phyloP scores from a whole-genome alignment of 2,329 filamentous ascomycete species.

The Immersiporthe knoxdaviesiana region DNA sequence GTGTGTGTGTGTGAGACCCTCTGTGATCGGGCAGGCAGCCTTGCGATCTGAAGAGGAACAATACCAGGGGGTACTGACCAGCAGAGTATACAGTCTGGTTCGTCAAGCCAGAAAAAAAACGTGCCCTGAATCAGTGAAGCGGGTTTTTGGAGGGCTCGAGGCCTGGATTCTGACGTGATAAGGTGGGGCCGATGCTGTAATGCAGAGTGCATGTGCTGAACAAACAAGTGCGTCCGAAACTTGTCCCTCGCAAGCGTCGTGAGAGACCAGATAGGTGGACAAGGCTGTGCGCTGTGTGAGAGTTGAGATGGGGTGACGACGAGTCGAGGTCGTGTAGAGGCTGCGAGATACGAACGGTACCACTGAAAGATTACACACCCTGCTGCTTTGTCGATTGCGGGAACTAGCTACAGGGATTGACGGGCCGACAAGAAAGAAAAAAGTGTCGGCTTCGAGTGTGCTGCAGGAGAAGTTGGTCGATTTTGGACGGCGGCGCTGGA shows the following conservation, averaged over 20 bases:
- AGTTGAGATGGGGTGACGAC: not conserved
- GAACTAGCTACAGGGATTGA: conserved; percentile 9
- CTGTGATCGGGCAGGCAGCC: not conserved
- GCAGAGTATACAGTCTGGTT: not conserved
- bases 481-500: not conserved
- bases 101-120: not conserved
- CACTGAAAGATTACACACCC: not conserved
- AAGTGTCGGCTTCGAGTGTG: not conserved
- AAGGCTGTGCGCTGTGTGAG: not conserved
- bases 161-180: conserved; percentile 25
- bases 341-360: not conserved
- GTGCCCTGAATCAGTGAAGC: conserved; percentile 15
- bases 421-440: conserved; percentile 10
- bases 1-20: not conserved
- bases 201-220: conserved; percentile 9
- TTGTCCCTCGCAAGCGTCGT: not conserved
- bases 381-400: not conserved
- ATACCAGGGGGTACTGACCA: not conserved
- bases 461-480: not conserved
- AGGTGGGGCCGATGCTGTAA: conserved; percentile 28
- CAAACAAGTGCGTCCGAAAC: conserved; percentile 1
- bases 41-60: not conserved
- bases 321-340: not conserved
- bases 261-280: not conserved
- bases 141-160: conserved; percentile 7